Evolutionary conservation across 2,329 filamentous ascomycete species (phyloP).

Genomic region (Pseudocercospora musae): DNA sequence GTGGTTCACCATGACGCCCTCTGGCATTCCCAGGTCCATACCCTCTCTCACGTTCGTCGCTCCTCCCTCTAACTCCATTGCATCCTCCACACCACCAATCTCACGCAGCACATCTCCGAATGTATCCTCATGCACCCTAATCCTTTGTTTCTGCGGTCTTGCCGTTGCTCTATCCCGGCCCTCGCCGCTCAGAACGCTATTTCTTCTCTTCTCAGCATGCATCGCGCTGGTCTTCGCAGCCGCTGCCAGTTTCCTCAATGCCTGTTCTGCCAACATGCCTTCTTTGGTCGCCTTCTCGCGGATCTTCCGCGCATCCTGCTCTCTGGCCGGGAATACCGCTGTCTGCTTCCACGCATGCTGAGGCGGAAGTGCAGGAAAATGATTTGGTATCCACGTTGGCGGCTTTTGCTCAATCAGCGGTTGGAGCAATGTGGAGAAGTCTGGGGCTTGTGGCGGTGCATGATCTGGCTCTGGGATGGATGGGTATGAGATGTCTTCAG

Average conservation of each 20-base stretch:
- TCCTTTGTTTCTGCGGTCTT: conserved; percentile 29
- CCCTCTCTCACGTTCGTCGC: conserved; percentile 27
- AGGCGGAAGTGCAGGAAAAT: conserved; percentile 62
- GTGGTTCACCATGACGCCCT: conserved; percentile 55
- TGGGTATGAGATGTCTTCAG: conserved; percentile 37
- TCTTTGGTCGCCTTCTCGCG: conserved; percentile 62
- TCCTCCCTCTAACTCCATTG: conserved; percentile 31
- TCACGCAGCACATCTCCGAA: conserved; percentile 49
- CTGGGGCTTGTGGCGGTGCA: conserved; percentile 40
- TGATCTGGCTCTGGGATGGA: conserved; percentile 42
- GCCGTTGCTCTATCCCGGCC: conserved; percentile 25
- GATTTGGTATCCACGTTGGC: conserved; percentile 54
- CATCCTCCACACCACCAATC: conserved; percentile 38
- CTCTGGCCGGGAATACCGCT: conserved; percentile 56
- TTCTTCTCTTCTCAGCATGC: conserved; percentile 42
- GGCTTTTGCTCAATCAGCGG: conserved; percentile 50
- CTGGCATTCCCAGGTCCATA: conserved; percentile 32
- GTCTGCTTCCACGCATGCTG: conserved; percentile 63
- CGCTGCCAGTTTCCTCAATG: conserved; percentile 57
- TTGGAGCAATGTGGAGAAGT: conserved; percentile 51
- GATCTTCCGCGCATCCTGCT: conserved; percentile 55
- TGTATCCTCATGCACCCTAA: conserved; percentile 48
- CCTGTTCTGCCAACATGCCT: conserved; percentile 62
- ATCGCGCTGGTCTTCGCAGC: conserved; percentile 49
- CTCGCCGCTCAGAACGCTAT: conserved; percentile 30